Evolutionary conservation across 805 yeast genomes (phyloP).

Genomic region (Lachancea sp.): DNA sequence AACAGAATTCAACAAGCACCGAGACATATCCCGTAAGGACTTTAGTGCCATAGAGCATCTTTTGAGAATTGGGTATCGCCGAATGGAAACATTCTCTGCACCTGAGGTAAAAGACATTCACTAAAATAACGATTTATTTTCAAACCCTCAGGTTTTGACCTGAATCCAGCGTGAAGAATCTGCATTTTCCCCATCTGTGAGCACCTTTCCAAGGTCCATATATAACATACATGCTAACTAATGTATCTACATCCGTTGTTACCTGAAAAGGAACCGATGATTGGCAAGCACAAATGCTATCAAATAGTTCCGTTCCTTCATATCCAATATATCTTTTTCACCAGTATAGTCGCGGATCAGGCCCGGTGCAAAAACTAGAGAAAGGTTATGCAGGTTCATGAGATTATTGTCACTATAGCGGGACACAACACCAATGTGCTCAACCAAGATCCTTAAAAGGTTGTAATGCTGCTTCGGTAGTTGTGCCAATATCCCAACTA

Average conservation of each 20-base stretch:
- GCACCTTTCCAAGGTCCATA: background rate
- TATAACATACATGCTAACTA: background rate
- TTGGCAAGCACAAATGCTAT: slow-evolving; percentile 64
- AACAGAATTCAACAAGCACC: slow-evolving; percentile 56
- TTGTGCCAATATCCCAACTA: slow-evolving; percentile 40
- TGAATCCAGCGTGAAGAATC: no score
- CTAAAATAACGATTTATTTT: slow-evolving; percentile 23
- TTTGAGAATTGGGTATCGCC: slow-evolving; percentile 64
- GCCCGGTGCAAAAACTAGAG: slow-evolving; percentile 94
- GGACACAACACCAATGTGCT: slow-evolving; percentile 61
- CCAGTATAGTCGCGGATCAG: slow-evolving; percentile 72
- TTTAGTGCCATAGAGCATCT: slow-evolving; percentile 83
- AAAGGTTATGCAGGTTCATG: slow-evolving; percentile 77
- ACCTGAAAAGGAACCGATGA: slow-evolving; percentile 26
- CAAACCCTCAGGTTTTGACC: no score
- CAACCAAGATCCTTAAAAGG: slow-evolving; percentile 49
- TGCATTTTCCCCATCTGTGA: slow-evolving; percentile 47
- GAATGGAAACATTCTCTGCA: slow-evolving; percentile 64
- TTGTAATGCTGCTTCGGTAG: slow-evolving; percentile 65
- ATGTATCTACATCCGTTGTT: background rate
- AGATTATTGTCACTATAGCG: slow-evolving; percentile 50
- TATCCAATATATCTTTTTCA: slow-evolving; percentile 76
- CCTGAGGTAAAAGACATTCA: slow-evolving; percentile 66
- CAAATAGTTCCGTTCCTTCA: slow-evolving; percentile 70
- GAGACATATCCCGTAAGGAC: slow-evolving; percentile 61